Conservation (phyloP, 176 grass and related monocot species). For the Triticum aestivum region IWGSC_CS_RefSeq_v2.1 NC_057800.1:201880113-201880612, state of each 20-base stretch:
- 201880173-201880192: too few relatives aligned
- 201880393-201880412: too few relatives aligned
- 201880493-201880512: not conserved
- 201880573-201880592: not conserved
- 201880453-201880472: not conserved
- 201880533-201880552: not conserved
- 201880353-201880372: not conserved
- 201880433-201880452: not conserved
- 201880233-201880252: too few relatives aligned
- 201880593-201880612: not conserved
- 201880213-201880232: too few relatives aligned
- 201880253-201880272: too few relatives aligned
- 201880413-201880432: too few relatives aligned
- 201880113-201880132: too few relatives aligned
- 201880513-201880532: not conserved
- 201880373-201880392: not conserved
- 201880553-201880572: not conserved
- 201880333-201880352: not conserved
- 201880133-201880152: too few relatives aligned
- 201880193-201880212: too few relatives aligned
- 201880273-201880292: not conserved
- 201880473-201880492: not conserved
- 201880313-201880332: constrained; percentile 8
- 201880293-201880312: not conserved
- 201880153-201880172: too few relatives aligned